Base-by-base conservation (phyloP, 768 basidiomycete species). In the Phaeotremella fagi region DNA sequence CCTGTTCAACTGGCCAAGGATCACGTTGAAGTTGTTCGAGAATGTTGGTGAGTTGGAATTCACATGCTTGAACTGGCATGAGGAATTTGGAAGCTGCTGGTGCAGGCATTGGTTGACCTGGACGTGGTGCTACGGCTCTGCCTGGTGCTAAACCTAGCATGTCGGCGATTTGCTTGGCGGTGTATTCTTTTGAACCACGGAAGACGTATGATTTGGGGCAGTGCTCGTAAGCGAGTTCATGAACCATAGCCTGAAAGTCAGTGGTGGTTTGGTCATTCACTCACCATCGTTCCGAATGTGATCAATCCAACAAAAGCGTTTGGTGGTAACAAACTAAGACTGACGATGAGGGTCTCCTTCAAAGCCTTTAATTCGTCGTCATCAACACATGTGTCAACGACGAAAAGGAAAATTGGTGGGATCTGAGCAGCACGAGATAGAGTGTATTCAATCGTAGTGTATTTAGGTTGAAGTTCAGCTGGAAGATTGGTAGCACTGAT, bases 401-500 rank as follows among this genome's bases (percentile, higher is more conserved):
- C 91, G 72, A 91, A 95, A 38, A 99, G 80, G 80, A 99, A 98
- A 75, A 98, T 82, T 47, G 95, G 94, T 3, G 94, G 92, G 41
- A 94, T 85, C 66, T 86, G 89, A 12, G 85, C 89, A 0, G 89
- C 85, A 57, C 94, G 83, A 23, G 86, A 80, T 43, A 98, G 86
- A n/a, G 94, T 98, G 78, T 99, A 99, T 77, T 99, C 95, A 76
- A 99, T 95, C 6, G 95, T 99, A 27, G 95, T 98, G 80, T 97
- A 98, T 77, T 95, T 92, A 70, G 94, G 91, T 33, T 98, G 77
- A 26, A 99, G 82, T 74, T 99, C 95, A 14, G 91, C 87, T 45
- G 95, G 95, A 18, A 98, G 82, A 76, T 98, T 98, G 61, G 88
- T 92, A 76, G 86, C 87, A 43, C 91, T 90, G 61, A 99, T 94